Conservation (phyloP, 2,329 filamentous ascomycete species). For the Ophiostoma quercus region DNA sequence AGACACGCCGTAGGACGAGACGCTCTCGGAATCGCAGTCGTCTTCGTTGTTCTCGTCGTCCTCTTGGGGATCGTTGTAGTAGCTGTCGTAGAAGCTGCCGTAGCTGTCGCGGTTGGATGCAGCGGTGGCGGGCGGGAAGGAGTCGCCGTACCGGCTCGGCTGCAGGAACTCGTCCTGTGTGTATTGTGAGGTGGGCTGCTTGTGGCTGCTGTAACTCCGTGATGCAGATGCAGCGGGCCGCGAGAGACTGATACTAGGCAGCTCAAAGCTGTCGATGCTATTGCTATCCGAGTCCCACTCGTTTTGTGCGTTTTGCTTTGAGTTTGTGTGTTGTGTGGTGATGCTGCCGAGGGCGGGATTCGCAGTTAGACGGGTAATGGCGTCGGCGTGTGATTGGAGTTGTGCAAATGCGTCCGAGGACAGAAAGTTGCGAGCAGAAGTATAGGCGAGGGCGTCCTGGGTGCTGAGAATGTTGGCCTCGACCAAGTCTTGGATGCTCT, state of each 20-base stretch:
- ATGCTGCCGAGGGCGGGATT: neutral
- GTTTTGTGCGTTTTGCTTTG: neutral
- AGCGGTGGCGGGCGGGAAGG: neutral
- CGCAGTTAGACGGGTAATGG: neutral
- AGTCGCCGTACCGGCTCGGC: constrained; percentile 2
- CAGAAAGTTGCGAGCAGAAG: constrained; percentile 12
- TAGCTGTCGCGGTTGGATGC: constrained; percentile 10
- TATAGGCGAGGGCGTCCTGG: constrained; percentile 13
- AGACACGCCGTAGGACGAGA: constrained; percentile 37
- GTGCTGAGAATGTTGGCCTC: constrained; percentile 9
- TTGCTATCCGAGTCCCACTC: constrained; percentile 25
- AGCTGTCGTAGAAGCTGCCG: constrained; percentile 18
- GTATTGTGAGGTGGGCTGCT: neutral
- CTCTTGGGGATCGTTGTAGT: constrained; percentile 23
- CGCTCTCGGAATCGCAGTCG: constrained; percentile 23
- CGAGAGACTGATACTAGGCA: constrained; percentile 24
- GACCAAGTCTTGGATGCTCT: constrained; percentile 15
- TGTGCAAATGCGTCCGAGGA: constrained; percentile 2
- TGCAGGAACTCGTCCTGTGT: neutral
- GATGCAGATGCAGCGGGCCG: constrained; percentile 2
- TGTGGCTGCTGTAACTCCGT: neutral
- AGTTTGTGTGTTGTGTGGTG: neutral
- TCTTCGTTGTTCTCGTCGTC: constrained; percentile 23
- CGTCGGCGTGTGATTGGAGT: constrained; percentile 8
- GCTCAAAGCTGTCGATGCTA: constrained; percentile 28